These are phyloP conservation scores for Salvia sclarea DNA, from an alignment of 305 asterid species.

Conservation along the genomic window DNA sequence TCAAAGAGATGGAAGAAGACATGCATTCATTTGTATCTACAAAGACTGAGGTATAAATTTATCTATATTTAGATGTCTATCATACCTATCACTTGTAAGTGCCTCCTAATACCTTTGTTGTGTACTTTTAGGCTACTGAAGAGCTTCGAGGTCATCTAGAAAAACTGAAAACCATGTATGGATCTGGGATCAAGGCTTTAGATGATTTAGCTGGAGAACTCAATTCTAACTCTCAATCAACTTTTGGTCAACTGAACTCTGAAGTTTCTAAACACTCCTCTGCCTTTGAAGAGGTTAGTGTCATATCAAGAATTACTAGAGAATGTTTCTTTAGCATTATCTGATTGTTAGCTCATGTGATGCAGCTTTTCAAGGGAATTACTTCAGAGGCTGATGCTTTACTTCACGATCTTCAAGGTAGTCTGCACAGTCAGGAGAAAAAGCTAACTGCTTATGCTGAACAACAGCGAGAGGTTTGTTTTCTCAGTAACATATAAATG, in stretches of 20 bases:
- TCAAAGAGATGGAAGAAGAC: conserved; percentile 94
- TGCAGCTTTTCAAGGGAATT: conserved; percentile 80
- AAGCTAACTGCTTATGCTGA: conserved; percentile 70
- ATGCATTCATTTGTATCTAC: conserved; percentile 93
- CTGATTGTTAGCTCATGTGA: conserved; percentile 31
- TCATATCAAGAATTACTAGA: conserved; percentile 21
- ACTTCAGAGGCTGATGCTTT: conserved; percentile 83
- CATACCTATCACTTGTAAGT: neutral
- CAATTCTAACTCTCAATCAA: conserved; percentile 65
- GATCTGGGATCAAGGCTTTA: conserved; percentile 79
- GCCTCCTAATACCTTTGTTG: conserved; percentile 12
- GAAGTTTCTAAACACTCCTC: conserved; percentile 88
- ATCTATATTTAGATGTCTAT: conserved; percentile 18
- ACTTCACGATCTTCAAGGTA: conserved; percentile 85
- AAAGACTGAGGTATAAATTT: conserved; percentile 69
- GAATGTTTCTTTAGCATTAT: conserved; percentile 28
- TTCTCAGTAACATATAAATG: conserved; percentile 17
- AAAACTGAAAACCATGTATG: conserved; percentile 71
- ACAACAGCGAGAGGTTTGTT: conserved; percentile 79
- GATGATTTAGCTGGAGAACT: conserved; percentile 84
- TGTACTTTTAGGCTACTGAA: conserved; percentile 72
- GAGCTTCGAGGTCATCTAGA: conserved; percentile 74
- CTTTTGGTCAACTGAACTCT: conserved; percentile 70
- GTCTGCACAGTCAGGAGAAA: conserved; percentile 75
- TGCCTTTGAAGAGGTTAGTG: conserved; percentile 74